These are phyloP conservation scores for Toxicodendron radicans DNA, from an alignment of 345 rosid genomes.

Conservation along the genomic window DNA sequence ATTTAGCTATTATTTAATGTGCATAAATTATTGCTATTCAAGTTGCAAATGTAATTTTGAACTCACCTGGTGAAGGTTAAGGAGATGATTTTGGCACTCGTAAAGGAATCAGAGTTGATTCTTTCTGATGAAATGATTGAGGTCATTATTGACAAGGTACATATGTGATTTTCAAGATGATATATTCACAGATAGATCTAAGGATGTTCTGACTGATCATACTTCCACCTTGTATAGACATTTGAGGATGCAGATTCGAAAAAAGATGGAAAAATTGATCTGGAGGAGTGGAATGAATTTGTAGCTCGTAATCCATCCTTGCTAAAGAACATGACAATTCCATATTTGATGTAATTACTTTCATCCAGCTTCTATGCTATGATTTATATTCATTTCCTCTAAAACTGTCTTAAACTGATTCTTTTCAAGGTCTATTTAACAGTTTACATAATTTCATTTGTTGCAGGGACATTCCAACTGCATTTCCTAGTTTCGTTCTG, in stretches of 20 bases:
- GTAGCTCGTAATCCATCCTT: constrained; percentile 33
- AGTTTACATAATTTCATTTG: background rate
- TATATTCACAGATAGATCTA: background rate
- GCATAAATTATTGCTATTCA: too few relatives aligned
- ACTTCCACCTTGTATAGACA: constrained; percentile 28
- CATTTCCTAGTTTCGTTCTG: constrained; percentile 39
- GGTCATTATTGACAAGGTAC: constrained; percentile 42
- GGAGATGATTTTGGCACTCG: constrained; percentile 41
- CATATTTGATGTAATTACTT: constrained; percentile 38
- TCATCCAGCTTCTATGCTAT: background rate
- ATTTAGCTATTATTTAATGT: background rate
- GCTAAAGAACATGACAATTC: constrained; percentile 50
- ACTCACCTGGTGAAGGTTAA: constrained; percentile 32
- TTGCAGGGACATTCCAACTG: constrained; percentile 38
- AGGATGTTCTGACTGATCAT: background rate
- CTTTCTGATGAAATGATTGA: constrained; percentile 41
- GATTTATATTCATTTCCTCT: background rate
- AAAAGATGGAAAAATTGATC: constrained; percentile 46
- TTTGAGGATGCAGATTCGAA: constrained; percentile 44
- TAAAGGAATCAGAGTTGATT: constrained; percentile 43
- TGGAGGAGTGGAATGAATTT: constrained; percentile 39
- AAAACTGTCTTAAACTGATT: background rate
- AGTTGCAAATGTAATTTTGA: background rate
- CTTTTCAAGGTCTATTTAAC: background rate
- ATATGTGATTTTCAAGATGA: background rate